phyloP scores from a whole-genome alignment of 768 basidiomycete species.

The Psilocybe cyanescens region DNA sequence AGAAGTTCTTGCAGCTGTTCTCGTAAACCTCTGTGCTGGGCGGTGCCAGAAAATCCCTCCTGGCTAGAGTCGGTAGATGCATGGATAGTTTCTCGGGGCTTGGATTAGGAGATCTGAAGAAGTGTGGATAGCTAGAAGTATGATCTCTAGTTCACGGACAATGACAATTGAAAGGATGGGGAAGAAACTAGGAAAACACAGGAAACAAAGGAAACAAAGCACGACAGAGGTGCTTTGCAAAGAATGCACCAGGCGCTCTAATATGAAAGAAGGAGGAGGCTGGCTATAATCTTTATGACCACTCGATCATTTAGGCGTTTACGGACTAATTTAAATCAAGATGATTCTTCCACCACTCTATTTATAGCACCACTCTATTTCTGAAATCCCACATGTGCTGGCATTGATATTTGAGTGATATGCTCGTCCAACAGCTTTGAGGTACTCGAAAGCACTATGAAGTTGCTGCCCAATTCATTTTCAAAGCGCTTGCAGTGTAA shows the following conservation, averaged over 20 bases:
- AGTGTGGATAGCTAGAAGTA: not conserved
- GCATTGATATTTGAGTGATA: not conserved
- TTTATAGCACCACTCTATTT: slow-evolving; percentile 11
- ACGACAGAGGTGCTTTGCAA: not conserved
- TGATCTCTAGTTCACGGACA: not conserved
- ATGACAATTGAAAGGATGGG: not conserved
- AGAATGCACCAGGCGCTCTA: slow-evolving; percentile 2
- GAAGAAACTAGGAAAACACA: not conserved
- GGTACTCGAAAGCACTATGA: too few species aligned
- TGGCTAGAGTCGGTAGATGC: not conserved
- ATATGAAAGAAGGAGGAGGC: slow-evolving; percentile 17
- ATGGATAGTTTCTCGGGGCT: not conserved
- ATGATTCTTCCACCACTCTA: slow-evolving; percentile 4
- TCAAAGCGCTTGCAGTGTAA: not conserved
- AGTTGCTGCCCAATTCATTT: too few species aligned
- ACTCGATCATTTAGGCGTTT: slow-evolving; percentile 1
- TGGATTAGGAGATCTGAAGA: not conserved
- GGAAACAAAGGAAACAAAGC: slow-evolving; percentile 2
- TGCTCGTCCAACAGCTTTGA: not conserved
- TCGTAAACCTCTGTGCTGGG: slow-evolving; percentile 7
- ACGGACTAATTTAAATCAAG: not conserved
- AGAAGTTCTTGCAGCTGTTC: slow-evolving; percentile 11
- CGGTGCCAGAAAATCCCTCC: not conserved
- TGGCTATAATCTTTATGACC: slow-evolving; percentile 11
- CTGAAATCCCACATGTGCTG: slow-evolving; percentile 1